These are phyloP conservation scores for Debaryomycetaceae sp. DNA, from an alignment of 1,139 yeast species.

Conservation along the genomic window DNA sequence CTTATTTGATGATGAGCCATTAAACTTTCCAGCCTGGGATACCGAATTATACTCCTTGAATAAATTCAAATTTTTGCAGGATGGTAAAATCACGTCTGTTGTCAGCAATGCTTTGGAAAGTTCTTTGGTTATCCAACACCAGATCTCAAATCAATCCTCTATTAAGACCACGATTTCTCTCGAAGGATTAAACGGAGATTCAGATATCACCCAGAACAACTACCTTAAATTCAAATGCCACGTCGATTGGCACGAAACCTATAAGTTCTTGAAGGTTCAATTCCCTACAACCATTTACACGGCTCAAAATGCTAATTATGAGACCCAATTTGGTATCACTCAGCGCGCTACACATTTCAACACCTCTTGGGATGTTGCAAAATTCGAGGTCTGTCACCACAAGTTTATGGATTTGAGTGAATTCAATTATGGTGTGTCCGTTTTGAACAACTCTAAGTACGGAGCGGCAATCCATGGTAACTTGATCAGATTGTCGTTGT, in stretches of 20 bases:
- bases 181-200: conserved; percentile 45
- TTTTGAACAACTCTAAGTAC: conserved; percentile 81
- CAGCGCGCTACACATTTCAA: conserved; percentile 91
- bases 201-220: conserved; percentile 32
- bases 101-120: conserved; percentile 58
- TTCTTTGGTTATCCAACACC: conserved; percentile 57
- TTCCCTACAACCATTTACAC: conserved; percentile 82
- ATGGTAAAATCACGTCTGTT: conserved; percentile 47
- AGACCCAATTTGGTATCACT: conserved; percentile 90
- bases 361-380: conserved; percentile 94
- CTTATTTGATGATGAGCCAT: conserved; percentile 83
- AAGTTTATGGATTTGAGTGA: conserved; percentile 92
- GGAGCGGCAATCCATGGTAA: conserved; percentile 93
- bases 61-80: conserved; percentile 49
- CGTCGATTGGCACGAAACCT: conserved; percentile 85
- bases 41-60: conserved; percentile 84
- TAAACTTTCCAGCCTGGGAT: conserved; percentile 96
- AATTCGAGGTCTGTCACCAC: conserved; percentile 93
- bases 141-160: conserved; percentile 52
- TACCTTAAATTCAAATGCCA: conserved; percentile 54
- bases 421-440: conserved; percentile 79
- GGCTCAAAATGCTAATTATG: conserved; percentile 73
- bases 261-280: conserved; percentile 88
- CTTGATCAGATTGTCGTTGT: conserved; percentile 73
- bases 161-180: conserved; percentile 71